phyloP scores from a whole-genome alignment of 31 red algal genomes.

The Odonthalia washingtoniensis region DNA sequence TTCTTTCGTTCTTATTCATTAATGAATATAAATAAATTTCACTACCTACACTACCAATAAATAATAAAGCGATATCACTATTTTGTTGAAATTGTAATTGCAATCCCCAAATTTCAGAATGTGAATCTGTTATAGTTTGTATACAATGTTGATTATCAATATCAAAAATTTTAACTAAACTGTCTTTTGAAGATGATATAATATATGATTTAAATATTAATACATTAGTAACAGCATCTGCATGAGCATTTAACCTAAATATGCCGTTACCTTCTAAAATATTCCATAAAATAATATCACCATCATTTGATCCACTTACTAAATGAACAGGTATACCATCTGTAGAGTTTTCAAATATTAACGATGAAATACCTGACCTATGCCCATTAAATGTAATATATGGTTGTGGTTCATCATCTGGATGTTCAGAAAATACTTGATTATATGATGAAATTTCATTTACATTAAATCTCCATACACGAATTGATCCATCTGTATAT shows the following conservation, averaged over 20 bases:
- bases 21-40: conserved; percentile 48
- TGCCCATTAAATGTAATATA: conserved; percentile 75
- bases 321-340: conserved; percentile 31
- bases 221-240: conserved; percentile 81
- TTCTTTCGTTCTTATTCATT: neutral
- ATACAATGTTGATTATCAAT: conserved; percentile 78
- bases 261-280: conserved; percentile 56
- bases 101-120: conserved; percentile 65
- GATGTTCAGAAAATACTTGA: neutral
- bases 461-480: conserved; percentile 56
- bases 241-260: conserved; percentile 77
- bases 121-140: conserved; percentile 83
- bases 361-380: conserved; percentile 58
- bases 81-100: conserved; percentile 36
- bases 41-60: conserved; percentile 64
- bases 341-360: conserved; percentile 45
- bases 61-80: too few relatives aligned
- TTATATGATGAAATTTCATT: neutral
- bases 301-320: conserved; percentile 81
- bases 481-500: conserved; percentile 79
- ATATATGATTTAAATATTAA: conserved; percentile 55
- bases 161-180: conserved; percentile 80
- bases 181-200: conserved; percentile 85
- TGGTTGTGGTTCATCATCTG: conserved; percentile 47
- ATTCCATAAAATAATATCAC: conserved; percentile 91